A percentile compares a stretch with the other conserved stretches of the same genome.
Evolutionary conservation across 768 basidiomycete genomes (phyloP).

Genomic region (Leccinellum rugosiceps): DNA sequence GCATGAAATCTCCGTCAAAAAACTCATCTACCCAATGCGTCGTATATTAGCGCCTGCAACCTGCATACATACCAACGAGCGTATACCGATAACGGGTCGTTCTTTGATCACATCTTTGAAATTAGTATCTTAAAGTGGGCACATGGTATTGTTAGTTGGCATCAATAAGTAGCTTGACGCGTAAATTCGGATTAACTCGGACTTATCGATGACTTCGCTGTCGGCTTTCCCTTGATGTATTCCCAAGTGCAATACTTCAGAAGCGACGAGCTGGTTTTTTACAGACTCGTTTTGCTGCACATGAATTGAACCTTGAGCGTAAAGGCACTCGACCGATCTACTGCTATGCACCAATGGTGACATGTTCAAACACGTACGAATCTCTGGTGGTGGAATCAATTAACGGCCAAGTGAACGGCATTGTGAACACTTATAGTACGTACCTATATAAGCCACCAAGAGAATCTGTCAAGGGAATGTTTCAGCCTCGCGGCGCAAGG

Average conservation of each 20-base stretch:
- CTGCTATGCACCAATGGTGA: not conserved
- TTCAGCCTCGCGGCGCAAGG: slow-evolving; percentile 6
- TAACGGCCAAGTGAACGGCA: not conserved
- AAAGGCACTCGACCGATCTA: not conserved
- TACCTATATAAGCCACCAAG: slow-evolving; percentile 13
- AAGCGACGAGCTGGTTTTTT: not conserved
- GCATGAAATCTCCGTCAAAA: not conserved
- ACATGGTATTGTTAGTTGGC: not conserved
- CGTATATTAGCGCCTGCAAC: not conserved
- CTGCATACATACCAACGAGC: not conserved
- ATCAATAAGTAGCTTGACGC: not conserved
- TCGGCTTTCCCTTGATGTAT: not conserved
- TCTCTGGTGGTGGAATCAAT: not conserved
- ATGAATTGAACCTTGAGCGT: not conserved
- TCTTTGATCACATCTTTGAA: not conserved
- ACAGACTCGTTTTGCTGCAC: not conserved
- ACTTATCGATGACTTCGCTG: not conserved
- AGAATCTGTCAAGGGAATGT: not conserved
- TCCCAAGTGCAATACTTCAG: not conserved
- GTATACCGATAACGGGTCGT: not conserved
- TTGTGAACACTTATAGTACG: not conserved
- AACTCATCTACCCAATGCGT: not conserved
- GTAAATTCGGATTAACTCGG: not conserved
- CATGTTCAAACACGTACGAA: not conserved
- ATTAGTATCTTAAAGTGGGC: not conserved